phyloP scores from a whole-genome alignment of 1,284 basidiomycete genomes.

The Marasmius tenuissimus region DNA sequence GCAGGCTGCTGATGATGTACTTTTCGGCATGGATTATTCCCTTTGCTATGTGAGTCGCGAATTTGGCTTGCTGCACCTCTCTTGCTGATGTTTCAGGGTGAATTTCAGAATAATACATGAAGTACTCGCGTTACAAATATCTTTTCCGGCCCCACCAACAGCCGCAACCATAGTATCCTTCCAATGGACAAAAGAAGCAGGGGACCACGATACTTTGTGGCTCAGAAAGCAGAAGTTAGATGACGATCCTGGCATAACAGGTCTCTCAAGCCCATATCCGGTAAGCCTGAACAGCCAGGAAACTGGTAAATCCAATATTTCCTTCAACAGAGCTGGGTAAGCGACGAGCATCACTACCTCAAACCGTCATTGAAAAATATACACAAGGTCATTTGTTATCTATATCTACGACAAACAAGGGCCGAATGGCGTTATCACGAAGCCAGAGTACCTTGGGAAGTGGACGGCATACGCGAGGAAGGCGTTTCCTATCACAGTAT shows the following conservation, averaged over 20 bases:
- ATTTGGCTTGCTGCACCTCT: no score
- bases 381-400: neutral
- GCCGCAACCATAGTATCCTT: neutral
- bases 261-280: neutral
- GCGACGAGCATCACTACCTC: no score
- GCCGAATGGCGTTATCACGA: neutral
- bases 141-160: neutral
- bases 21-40: no score
- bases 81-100: no score
- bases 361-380: neutral
- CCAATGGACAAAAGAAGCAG: neutral
- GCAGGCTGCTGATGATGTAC: no score
- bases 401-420: neutral
- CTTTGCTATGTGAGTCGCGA: no score
- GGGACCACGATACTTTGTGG: neutral
- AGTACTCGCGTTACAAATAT: neutral
- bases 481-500: neutral
- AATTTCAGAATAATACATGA: neutral
- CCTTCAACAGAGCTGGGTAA: neutral
- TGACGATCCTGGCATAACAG: neutral
- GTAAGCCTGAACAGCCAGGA: neutral
- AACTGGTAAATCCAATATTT: neutral
- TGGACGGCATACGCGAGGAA: no score
- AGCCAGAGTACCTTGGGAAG: no score
- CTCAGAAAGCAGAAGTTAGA: neutral